phyloP scores from a whole-genome alignment of 2,329 filamentous ascomycete genomes.

The Sporothrix schenckii region DNA sequence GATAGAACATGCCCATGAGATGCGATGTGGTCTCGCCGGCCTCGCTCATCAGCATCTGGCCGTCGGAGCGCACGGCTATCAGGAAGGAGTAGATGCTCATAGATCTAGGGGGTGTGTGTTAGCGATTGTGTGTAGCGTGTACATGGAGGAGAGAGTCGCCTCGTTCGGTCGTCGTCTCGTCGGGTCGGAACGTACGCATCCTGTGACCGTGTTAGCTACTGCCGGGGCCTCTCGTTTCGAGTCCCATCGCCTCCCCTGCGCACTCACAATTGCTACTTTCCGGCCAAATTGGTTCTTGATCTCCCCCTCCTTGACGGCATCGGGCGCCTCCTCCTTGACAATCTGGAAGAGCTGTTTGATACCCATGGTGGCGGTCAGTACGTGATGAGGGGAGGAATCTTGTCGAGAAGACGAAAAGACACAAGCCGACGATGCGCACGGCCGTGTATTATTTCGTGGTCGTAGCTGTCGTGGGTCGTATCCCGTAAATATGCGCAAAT shows the following conservation, averaged over 20 bases:
- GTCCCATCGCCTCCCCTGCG: too few species aligned
- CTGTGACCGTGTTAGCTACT: constrained; percentile 22
- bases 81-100: constrained; percentile 99
- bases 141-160: neutral
- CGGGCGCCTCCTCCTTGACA: constrained; percentile 91
- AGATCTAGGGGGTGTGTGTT: constrained; percentile 66
- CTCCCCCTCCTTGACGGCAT: constrained; percentile 91
- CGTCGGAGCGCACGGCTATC: constrained; percentile 94
- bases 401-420: neutral
- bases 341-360: constrained; percentile 77
- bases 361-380: constrained; percentile 52
- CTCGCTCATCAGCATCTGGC: constrained; percentile 94
- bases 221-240: neutral
- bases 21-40: constrained; percentile 96
- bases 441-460: neutral
- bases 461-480: neutral
- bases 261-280: constrained; percentile 91
- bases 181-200: constrained; percentile 34
- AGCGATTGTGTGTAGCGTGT: constrained; percentile 6
- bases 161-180: too few species aligned
- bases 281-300: constrained; percentile 99
- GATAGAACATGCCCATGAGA: constrained; percentile 99
- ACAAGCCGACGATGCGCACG: neutral
- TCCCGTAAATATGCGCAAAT: neutral
- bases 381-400: neutral